phyloP scores from a whole-genome alignment of 495 filamentous ascomycete genomes.

The Immersiella caudata region DNA sequence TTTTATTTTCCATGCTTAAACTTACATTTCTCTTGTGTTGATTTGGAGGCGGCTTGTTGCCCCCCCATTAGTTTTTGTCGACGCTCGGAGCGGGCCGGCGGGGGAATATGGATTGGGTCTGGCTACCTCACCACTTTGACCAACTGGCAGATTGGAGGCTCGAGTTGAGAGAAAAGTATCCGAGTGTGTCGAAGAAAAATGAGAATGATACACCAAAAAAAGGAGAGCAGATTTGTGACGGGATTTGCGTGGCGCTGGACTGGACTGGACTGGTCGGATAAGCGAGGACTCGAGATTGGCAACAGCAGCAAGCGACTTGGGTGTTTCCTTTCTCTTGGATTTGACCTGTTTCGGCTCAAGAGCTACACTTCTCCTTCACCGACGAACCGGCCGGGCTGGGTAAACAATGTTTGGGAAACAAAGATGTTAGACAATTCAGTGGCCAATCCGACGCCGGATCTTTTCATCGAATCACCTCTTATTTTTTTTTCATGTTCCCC shows the following conservation, averaged over 20 bases:
- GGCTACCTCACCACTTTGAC: slow-evolving; percentile 16
- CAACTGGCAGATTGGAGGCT: slow-evolving; percentile 6
- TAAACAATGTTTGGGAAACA: slow-evolving; percentile 13
- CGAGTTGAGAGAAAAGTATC: neutral
- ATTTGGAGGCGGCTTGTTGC: neutral
- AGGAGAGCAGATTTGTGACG: slow-evolving; percentile 5
- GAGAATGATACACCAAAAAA: slow-evolving; percentile 11
- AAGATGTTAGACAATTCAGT: slow-evolving; percentile 28
- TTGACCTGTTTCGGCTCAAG: neutral
- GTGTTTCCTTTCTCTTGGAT: slow-evolving; percentile 2
- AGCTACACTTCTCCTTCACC: neutral
- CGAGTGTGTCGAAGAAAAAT: slow-evolving; percentile 9
- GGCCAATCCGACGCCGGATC: slow-evolving; percentile 34
- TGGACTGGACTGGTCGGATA: neutral
- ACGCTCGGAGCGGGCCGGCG: slow-evolving; percentile 5
- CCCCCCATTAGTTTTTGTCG: neutral
- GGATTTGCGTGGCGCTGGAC: no score
- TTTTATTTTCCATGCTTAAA: neutral
- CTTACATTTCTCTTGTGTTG: neutral
- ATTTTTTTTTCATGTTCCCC: neutral
- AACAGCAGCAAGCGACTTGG: neutral
- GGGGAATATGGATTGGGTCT: slow-evolving; percentile 21
- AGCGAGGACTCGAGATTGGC: neutral
- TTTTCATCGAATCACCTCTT: slow-evolving; percentile 20
- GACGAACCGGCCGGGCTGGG: neutral